Evolutionary conservation across 2,329 filamentous ascomycete species (phyloP).

Genomic region (Phialophora expanda): DNA sequence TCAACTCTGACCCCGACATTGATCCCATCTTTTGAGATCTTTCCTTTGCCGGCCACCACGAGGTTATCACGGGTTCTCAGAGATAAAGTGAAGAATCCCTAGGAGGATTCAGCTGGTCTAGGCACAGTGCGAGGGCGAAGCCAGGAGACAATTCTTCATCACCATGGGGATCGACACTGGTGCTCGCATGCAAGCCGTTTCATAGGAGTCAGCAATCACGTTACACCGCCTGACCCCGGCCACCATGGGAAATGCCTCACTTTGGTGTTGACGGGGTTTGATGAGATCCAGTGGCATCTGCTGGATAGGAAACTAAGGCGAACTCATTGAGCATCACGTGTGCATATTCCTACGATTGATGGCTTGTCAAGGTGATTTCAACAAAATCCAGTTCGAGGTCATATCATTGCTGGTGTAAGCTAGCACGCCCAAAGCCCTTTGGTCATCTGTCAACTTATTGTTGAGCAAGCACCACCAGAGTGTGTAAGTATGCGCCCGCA

Average conservation of each 20-base stretch:
- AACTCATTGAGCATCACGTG: background rate
- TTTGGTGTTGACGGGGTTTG: background rate
- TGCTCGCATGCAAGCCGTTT: background rate
- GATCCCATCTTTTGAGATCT: constrained; percentile 17
- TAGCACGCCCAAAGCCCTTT: constrained; percentile 25
- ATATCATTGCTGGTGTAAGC: constrained; percentile 33
- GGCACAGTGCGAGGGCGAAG: background rate
- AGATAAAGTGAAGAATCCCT: background rate
- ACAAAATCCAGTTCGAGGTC: constrained; percentile 25
- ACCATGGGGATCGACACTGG: background rate
- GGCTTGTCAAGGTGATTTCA: background rate
- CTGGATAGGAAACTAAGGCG: background rate
- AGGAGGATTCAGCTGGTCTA: background rate
- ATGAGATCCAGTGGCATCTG: background rate
- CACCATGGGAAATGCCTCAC: background rate
- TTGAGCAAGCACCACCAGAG: constrained; percentile 21
- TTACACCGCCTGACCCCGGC: background rate
- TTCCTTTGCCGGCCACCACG: background rate
- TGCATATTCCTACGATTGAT: background rate
- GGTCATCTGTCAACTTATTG: constrained; percentile 15
- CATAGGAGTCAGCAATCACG: background rate
- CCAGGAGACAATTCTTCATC: background rate
- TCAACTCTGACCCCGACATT: constrained; percentile 3
- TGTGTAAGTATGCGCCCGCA: constrained; percentile 24
- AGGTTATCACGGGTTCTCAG: background rate